Evolutionary conservation across 2,329 filamentous ascomycete species (phyloP).

Genomic region (Arthrobotrys sinensis): DNA sequence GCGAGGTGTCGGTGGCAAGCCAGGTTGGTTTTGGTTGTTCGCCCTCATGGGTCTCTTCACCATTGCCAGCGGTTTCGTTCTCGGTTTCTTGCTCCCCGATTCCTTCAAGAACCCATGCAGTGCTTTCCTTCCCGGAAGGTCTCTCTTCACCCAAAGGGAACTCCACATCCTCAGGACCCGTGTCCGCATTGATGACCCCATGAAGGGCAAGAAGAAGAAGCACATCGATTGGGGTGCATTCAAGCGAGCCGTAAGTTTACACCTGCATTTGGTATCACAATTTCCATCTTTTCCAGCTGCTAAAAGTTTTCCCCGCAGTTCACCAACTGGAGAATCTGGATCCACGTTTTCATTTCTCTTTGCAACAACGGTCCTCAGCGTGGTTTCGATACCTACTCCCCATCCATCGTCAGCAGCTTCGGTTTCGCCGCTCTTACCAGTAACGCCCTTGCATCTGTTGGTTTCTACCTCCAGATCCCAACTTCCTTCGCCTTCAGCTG

Average conservation of each 20-base stretch:
- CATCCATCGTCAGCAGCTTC: conserved; percentile 72
- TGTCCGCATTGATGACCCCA: conserved; percentile 69
- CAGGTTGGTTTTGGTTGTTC: conserved; percentile 75
- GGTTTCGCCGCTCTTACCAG: conserved; percentile 71
- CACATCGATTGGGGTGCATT: conserved; percentile 69
- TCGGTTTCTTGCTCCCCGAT: conserved; percentile 70
- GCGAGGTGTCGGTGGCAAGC: conserved; percentile 69
- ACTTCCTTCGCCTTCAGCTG: conserved; percentile 72
- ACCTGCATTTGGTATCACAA: not conserved
- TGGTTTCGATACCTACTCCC: conserved; percentile 72
- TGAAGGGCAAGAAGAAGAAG: conserved; percentile 71
- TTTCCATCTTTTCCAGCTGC: not conserved
- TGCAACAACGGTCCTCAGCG: conserved; percentile 71
- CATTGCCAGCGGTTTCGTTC: conserved; percentile 68
- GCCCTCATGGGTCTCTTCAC: conserved; percentile 72
- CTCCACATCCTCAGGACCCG: conserved; percentile 69
- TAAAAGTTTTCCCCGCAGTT: conserved; percentile 66
- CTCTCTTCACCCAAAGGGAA: conserved; percentile 68
- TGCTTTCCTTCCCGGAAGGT: conserved; percentile 67
- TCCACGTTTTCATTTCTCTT: conserved; percentile 72
- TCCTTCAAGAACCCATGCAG: conserved; percentile 69
- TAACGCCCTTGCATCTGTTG: conserved; percentile 74
- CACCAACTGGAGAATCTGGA: conserved; percentile 72
- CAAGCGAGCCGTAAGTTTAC: conserved; percentile 68
- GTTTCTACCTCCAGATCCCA: conserved; percentile 72